Conservation (phyloP, 352 stramenopile genomes). For the Globisporangium abappressorium region DNA sequence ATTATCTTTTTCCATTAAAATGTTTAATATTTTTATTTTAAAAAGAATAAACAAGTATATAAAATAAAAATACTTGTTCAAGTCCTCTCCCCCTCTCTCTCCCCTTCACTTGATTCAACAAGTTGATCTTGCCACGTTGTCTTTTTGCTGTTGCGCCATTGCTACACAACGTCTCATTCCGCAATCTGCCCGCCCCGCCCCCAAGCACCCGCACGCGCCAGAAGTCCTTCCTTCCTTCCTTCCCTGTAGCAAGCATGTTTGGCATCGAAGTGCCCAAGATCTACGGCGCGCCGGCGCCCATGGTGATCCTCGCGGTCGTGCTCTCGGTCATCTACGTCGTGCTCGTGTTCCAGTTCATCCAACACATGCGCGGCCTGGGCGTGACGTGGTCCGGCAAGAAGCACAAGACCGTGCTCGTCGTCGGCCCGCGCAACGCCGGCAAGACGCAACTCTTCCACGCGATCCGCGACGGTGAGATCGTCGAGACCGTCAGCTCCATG, state of each 20-base stretch:
- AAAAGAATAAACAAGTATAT: no score
- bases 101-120: no score
- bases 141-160: background rate
- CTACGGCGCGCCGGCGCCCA: conserved; percentile 56
- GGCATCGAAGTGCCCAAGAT: conserved; percentile 32
- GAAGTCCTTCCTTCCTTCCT: background rate
- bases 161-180: background rate
- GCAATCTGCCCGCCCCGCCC: background rate
- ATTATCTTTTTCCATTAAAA: no score
- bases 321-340: conserved; percentile 50
- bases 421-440: conserved; percentile 62
- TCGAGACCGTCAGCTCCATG: conserved; percentile 86
- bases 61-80: no score
- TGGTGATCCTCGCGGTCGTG: conserved; percentile 45
- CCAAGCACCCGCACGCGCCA: background rate
- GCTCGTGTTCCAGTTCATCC: conserved; percentile 55
- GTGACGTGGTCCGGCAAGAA: conserved; percentile 74
- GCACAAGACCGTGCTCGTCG: conserved; percentile 62
- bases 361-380: conserved; percentile 63
- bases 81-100: no score
- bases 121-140: no score
- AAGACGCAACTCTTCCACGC: conserved; percentile 86
- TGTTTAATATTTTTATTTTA: no score
- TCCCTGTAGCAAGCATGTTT: background rate
- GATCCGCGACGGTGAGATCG: conserved; percentile 57